phyloP scores from a whole-genome alignment of 1,284 basidiomycete genomes.

The Trichosporon ovoides region DNA sequence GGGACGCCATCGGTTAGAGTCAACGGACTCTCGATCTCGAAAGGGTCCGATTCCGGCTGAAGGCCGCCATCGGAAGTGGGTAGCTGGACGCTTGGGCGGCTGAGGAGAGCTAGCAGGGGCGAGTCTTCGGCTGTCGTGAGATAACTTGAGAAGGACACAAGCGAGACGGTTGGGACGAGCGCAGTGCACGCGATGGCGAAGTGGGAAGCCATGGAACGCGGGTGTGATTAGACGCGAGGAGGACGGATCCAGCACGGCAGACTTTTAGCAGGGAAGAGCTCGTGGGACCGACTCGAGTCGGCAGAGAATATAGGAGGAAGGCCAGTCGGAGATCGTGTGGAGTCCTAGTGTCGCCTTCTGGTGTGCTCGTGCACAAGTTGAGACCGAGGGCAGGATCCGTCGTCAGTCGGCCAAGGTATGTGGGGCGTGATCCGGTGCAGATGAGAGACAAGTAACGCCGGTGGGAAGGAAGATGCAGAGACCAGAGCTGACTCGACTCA shows the following conservation, averaged over 20 bases:
- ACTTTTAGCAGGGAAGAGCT: background rate
- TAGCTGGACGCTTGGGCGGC: conserved; percentile 25
- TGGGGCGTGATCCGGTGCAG: too few relatives aligned
- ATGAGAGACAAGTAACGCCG: too few relatives aligned
- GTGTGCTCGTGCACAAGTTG: too few relatives aligned
- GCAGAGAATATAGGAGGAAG: background rate
- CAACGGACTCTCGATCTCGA: conserved; percentile 66
- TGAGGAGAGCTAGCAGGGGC: conserved; percentile 22
- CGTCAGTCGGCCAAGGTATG: too few relatives aligned
- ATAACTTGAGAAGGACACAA: conserved; percentile 37
- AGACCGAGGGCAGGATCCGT: too few relatives aligned
- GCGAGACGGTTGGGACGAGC: conserved; percentile 34
- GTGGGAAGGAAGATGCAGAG: too few relatives aligned
- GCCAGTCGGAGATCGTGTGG: background rate
- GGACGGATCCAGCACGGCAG: background rate
- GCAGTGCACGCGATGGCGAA: conserved; percentile 29
- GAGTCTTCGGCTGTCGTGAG: conserved; percentile 34
- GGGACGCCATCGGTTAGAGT: conserved; percentile 70
- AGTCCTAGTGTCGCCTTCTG: too few relatives aligned
- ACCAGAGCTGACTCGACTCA: too few relatives aligned
- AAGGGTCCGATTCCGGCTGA: conserved; percentile 57
- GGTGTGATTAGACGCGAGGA: background rate
- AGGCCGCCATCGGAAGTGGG: conserved; percentile 33
- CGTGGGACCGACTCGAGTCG: background rate
- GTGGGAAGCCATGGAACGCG: conserved; percentile 7